Percentiles rank a stretch among this genome's conserved stretches.
Conservation (phyloP, 2,329 filamentous ascomycete genomes). For the Ceratocystis eucalypticola region DNA sequence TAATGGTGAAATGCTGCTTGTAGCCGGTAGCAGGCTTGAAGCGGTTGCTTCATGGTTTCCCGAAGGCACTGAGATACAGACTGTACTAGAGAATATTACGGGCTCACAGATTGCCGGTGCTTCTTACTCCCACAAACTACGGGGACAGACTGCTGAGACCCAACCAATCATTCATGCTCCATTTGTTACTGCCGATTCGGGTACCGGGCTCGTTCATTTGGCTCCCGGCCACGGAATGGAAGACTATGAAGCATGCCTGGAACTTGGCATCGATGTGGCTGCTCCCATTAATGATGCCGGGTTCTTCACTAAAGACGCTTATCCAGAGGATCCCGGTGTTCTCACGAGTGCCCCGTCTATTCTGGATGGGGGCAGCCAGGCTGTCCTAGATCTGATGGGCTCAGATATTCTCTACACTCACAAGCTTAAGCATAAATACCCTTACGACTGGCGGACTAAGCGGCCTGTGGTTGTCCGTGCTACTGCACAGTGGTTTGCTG, state of each 20-base stretch:
- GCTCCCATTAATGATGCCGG: slow-evolving; percentile 77
- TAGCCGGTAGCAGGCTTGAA: slow-evolving; percentile 60
- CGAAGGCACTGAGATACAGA: slow-evolving; percentile 31
- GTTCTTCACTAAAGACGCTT: slow-evolving; percentile 65
- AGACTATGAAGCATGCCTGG: slow-evolving; percentile 72
- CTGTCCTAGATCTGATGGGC: slow-evolving; percentile 56
- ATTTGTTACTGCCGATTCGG: slow-evolving; percentile 82
- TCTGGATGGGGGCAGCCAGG: slow-evolving; percentile 52
- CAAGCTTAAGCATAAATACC: slow-evolving; percentile 77
- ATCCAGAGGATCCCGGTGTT: slow-evolving; percentile 51
- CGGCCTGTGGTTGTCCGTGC: slow-evolving; percentile 79
- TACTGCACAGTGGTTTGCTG: slow-evolving; percentile 95
- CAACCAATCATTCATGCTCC: slow-evolving; percentile 70
- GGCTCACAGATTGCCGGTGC: slow-evolving; percentile 54
- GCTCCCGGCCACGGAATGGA: slow-evolving; percentile 95
- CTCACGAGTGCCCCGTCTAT: slow-evolving; percentile 59
- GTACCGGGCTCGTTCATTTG: slow-evolving; percentile 85
- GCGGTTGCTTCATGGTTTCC: slow-evolving; percentile 37
- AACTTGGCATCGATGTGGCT: slow-evolving; percentile 56
- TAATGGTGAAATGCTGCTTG: slow-evolving; percentile 46
- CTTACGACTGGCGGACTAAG: slow-evolving; percentile 96
- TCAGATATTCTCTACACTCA: slow-evolving; percentile 55
- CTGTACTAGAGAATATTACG: slow-evolving; percentile 43
- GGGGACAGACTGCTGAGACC: slow-evolving; percentile 38
- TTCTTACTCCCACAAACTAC: slow-evolving; percentile 58